These are phyloP conservation scores for Dothistroma septosporum DNA, from an alignment of 2,329 filamentous ascomycete species.

Conservation along the genomic window DNA sequence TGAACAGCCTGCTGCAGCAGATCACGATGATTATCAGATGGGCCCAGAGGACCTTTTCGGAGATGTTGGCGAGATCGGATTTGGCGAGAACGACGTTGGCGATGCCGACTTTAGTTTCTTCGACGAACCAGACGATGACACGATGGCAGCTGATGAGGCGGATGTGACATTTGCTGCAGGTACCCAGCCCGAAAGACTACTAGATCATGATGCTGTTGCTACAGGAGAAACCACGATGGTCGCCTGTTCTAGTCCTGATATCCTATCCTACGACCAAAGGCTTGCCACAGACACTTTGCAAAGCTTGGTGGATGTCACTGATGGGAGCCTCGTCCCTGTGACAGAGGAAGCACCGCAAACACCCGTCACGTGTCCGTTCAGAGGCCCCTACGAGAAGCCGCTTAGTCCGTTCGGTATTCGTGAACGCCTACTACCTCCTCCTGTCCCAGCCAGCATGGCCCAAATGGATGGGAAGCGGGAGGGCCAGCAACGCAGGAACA, in stretches of 20 bases:
- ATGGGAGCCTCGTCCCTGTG: neutral
- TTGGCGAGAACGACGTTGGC: slow-evolving; percentile 41
- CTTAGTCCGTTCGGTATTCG: slow-evolving; percentile 41
- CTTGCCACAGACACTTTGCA: neutral
- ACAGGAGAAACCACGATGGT: neutral
- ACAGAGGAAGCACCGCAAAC: neutral
- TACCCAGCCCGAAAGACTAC: neutral
- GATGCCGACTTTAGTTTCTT: slow-evolving; percentile 84
- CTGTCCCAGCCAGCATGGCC: slow-evolving; percentile 29
- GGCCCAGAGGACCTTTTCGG: slow-evolving; percentile 60
- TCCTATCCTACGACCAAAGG: neutral
- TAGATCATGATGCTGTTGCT: neutral
- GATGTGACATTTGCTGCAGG: neutral
- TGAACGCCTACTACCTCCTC: slow-evolving; percentile 47
- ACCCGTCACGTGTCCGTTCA: neutral
- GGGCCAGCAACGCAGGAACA: slow-evolving; percentile 31
- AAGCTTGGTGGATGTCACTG: neutral
- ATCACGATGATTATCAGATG: slow-evolving; percentile 31
- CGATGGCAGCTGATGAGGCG: neutral
- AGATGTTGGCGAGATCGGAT: slow-evolving; percentile 47
- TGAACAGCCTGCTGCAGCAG: neutral
- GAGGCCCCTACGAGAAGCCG: slow-evolving; percentile 20
- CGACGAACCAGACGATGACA: slow-evolving; percentile 53
- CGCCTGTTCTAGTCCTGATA: neutral
- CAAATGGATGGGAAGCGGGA: slow-evolving; percentile 1